These are phyloP conservation scores for Bipolaris gigantea DNA, from an alignment of 2,329 filamentous ascomycete genomes.

Conservation along the genomic window DNA sequence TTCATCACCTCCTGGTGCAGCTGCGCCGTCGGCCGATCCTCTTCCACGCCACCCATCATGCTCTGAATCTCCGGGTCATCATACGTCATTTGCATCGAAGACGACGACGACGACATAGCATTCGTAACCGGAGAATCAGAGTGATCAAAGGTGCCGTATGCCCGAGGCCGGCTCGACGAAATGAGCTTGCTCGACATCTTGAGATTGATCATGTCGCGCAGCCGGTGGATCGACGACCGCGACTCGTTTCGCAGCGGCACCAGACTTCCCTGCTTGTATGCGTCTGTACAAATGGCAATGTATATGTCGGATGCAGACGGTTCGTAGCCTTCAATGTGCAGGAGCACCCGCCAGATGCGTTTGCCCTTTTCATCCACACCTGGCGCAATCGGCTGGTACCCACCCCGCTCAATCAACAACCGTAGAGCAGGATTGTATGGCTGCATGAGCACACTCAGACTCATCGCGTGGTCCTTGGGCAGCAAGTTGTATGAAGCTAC, in stretches of 20 bases:
- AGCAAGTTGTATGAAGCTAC: slow-evolving; percentile 55
- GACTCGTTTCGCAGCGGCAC: slow-evolving; percentile 27
- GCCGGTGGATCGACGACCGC: slow-evolving; percentile 22
- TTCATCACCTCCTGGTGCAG: slow-evolving; percentile 38
- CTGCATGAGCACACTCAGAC: slow-evolving; percentile 36
- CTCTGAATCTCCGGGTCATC: slow-evolving; percentile 20
- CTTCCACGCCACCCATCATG: slow-evolving; percentile 17
- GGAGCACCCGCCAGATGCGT: slow-evolving; percentile 35
- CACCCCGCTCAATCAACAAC: slow-evolving; percentile 33
- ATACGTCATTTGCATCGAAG: slow-evolving; percentile 4
- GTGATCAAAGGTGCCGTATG: slow-evolving; percentile 14
- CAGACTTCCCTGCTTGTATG: slow-evolving; percentile 38
- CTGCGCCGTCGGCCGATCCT: slow-evolving; percentile 11
- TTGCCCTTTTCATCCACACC: slow-evolving; percentile 15
- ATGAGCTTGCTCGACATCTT: slow-evolving; percentile 21
- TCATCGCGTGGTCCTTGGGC: slow-evolving; percentile 25
- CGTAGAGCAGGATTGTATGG: slow-evolving; percentile 49
- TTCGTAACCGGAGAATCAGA: background rate
- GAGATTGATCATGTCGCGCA: slow-evolving; percentile 37
- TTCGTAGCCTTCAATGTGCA: slow-evolving; percentile 43
- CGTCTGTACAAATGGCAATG: slow-evolving; percentile 34
- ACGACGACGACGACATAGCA: background rate
- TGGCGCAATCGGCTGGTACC: slow-evolving; percentile 38
- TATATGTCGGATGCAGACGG: slow-evolving; percentile 33
- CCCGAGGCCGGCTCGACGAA: slow-evolving; percentile 25